phyloP scores from a whole-genome alignment of 805 yeast genomes.

The Barnettozyma sucrosica region DNA sequence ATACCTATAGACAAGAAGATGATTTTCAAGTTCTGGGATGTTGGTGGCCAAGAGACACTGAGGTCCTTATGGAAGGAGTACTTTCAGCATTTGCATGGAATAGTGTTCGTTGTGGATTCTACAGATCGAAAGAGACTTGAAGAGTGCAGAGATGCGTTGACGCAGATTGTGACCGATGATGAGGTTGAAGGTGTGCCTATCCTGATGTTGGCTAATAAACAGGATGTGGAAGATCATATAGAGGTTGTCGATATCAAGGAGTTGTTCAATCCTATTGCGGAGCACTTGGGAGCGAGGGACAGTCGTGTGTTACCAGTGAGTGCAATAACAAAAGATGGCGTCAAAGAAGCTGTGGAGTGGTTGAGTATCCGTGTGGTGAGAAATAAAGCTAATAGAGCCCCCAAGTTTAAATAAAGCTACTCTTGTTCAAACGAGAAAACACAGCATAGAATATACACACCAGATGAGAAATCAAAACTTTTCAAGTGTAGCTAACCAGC shows the following conservation, averaged over 20 bases:
- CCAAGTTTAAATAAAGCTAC: conserved; percentile 20
- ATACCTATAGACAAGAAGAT: conserved; percentile 32
- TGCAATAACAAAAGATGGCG: conserved; percentile 75
- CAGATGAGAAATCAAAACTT: background rate
- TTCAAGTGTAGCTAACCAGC: background rate
- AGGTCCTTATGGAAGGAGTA: conserved; percentile 85
- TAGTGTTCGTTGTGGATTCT: conserved; percentile 88
- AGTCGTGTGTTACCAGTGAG: conserved; percentile 85
- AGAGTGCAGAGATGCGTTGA: conserved; percentile 69
- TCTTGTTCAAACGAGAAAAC: background rate
- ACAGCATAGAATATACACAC: background rate
- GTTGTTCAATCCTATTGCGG: conserved; percentile 75
- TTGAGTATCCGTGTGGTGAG: conserved; percentile 59
- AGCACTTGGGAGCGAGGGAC: conserved; percentile 84
- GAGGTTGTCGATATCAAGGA: conserved; percentile 79
- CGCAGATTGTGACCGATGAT: conserved; percentile 50
- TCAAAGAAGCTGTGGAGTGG: conserved; percentile 88
- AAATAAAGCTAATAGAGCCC: conserved; percentile 35
- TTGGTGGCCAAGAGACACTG: conserved; percentile 90
- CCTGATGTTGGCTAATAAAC: conserved; percentile 92
- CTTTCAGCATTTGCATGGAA: conserved; percentile 82
- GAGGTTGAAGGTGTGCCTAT: conserved; percentile 76
- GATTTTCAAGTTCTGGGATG: conserved; percentile 83
- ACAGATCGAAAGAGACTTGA: conserved; percentile 77
- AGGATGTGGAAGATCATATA: conserved; percentile 66